phyloP scores from a whole-genome alignment of 192 early-diverging fungal genomes.

The Phlyctochytrium bullatum region DNA sequence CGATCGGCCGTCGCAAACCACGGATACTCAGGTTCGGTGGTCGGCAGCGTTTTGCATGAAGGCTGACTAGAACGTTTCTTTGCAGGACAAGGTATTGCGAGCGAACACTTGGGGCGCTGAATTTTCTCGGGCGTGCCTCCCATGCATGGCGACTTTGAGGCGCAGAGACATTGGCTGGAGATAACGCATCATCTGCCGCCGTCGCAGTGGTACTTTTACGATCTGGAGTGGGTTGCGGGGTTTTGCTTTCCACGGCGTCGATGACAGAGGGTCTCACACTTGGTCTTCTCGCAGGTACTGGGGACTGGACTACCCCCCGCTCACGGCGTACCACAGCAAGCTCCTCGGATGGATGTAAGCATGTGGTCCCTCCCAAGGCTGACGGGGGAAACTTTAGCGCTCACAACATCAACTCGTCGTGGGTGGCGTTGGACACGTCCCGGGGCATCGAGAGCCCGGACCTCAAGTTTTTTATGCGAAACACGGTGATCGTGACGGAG shows the following conservation, averaged over 20 bases:
- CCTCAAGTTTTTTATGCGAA: constrained; percentile 89
- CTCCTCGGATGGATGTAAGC: constrained; percentile 73
- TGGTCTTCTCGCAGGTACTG: too few species aligned
- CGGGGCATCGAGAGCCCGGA: constrained; percentile 74
- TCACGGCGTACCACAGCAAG: constrained; percentile 94
- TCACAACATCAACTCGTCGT: constrained; percentile 68
- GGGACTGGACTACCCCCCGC: constrained; percentile 95
- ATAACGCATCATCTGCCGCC: constrained; percentile 77
- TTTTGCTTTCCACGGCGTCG: too few species aligned
- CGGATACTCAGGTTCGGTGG: too few species aligned
- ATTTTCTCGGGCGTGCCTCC: constrained; percentile 66
- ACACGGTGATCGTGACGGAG: constrained; percentile 74
- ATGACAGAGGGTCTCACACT: too few species aligned
- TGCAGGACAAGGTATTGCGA: too few species aligned
- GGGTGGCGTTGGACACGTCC: constrained; percentile 84
- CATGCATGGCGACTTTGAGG: constrained; percentile 93
- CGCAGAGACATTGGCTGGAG: constrained; percentile 99
- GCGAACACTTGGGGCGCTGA: too few species aligned
- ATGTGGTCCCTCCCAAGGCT: background rate
- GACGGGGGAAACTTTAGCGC: constrained; percentile 49
- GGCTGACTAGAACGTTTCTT: too few species aligned
- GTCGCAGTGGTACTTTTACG: constrained; percentile 84
- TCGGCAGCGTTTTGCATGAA: too few species aligned
- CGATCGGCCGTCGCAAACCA: too few species aligned
- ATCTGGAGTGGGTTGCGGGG: too few species aligned